Percentiles rank a stretch among this genome's conserved stretches.
These are phyloP conservation scores for Anacardium occidentale DNA, from an alignment of 345 rosid species.

Conservation along the genomic window DNA sequence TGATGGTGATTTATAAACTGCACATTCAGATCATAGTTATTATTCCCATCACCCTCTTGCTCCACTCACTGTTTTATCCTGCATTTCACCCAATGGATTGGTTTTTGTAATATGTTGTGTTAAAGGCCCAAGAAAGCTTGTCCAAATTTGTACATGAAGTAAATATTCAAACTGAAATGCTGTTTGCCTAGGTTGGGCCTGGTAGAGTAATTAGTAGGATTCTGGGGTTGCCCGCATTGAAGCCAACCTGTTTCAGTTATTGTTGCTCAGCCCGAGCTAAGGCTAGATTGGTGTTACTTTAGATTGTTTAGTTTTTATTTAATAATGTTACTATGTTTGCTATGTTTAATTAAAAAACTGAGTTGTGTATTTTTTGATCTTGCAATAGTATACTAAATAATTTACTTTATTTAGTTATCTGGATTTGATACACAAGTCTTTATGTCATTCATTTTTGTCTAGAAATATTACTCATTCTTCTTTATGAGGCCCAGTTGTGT, in stretches of 20 bases:
- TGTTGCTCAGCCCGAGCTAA: neutral
- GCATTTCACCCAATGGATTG: neutral
- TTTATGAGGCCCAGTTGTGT: neutral
- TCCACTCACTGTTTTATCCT: neutral
- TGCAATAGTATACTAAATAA: neutral
- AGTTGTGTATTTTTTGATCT: neutral
- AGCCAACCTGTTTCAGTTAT: neutral
- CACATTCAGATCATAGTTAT: neutral
- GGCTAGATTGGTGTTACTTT: neutral
- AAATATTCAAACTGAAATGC: neutral
- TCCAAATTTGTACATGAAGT: neutral
- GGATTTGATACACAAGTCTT: neutral
- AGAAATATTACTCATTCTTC: neutral
- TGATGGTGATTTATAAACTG: slow-evolving; percentile 6
- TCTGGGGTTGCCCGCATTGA: neutral
- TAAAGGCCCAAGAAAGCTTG: neutral
- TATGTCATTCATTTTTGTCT: neutral
- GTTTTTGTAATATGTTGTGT: neutral
- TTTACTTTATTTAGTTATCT: neutral
- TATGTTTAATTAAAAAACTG: neutral
- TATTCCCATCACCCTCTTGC: neutral
- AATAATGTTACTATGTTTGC: neutral
- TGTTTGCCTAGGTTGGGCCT: neutral
- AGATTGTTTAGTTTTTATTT: neutral
- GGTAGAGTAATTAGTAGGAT: slow-evolving; percentile 1